Conservation (phyloP, 2,329 filamentous ascomycete species). For the Verticillium tricorpus region DNA sequence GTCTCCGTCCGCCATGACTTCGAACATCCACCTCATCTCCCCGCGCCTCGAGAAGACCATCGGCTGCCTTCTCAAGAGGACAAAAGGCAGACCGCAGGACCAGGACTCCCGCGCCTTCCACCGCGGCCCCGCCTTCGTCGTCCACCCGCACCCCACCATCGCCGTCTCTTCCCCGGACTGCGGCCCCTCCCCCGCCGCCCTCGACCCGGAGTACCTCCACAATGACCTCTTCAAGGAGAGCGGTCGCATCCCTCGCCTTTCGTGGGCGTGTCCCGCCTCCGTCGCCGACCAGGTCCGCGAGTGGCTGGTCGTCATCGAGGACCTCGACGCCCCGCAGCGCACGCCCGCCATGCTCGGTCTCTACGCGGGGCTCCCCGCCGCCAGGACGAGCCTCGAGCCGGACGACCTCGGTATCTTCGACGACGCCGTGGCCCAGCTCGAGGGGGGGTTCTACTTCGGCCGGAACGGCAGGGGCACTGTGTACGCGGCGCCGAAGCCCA, state of each 20-base stretch:
- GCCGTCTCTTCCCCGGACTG: conserved; percentile 33
- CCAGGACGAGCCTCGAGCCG: conserved; percentile 25
- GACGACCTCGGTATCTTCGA: conserved; percentile 32
- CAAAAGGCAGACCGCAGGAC: conserved; percentile 26
- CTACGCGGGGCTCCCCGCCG: conserved; percentile 33
- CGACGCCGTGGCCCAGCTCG: conserved; percentile 22
- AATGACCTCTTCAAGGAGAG: conserved; percentile 21
- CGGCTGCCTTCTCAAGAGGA: conserved; percentile 34
- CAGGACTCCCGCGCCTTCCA: conserved; percentile 33
- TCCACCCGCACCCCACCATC: conserved; percentile 29
- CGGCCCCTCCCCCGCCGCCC: conserved; percentile 27
- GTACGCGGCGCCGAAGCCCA: conserved; percentile 40
- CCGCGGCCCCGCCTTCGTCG: conserved; percentile 28
- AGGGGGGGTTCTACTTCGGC: conserved; percentile 43
- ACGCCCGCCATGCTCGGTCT: conserved; percentile 43
- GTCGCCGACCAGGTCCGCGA: conserved; percentile 27
- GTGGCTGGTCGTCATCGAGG: conserved; percentile 42
- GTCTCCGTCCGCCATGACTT: not conserved
- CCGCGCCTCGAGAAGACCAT: conserved; percentile 28
- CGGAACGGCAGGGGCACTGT: conserved; percentile 31
- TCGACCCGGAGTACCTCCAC: conserved; percentile 31
- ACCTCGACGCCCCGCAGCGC: conserved; percentile 41
- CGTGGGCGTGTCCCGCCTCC: conserved; percentile 29
- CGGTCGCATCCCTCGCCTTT: conserved; percentile 34
- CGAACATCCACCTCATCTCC: conserved; percentile 11